These are phyloP conservation scores for Leccinellum rugosiceps DNA, from an alignment of 768 basidiomycete species.

Conservation along the genomic window DNA sequence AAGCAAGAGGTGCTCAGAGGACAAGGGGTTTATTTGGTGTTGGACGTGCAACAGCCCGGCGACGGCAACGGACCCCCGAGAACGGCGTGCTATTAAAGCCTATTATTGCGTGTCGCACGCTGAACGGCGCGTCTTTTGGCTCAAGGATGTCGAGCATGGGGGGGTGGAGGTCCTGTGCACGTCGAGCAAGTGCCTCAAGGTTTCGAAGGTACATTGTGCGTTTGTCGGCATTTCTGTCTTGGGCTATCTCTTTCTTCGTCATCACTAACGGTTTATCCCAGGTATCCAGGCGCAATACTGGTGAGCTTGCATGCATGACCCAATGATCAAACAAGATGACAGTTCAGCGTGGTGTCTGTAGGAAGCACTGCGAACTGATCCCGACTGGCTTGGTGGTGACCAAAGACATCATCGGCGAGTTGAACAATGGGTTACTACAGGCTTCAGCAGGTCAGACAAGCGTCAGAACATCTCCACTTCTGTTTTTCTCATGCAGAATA, in stretches of 20 bases:
- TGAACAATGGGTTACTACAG: constrained; percentile 26
- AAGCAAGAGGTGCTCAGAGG: constrained; percentile 7
- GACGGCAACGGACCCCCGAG: neutral
- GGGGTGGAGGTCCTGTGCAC: constrained; percentile 20
- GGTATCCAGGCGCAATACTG: constrained; percentile 30
- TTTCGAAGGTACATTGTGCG: constrained; percentile 24
- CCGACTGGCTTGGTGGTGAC: constrained; percentile 24
- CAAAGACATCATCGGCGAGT: constrained; percentile 10
- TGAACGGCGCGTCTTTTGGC: constrained; percentile 30
- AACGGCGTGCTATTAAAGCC: constrained; percentile 15
- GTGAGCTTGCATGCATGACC: constrained; percentile 8
- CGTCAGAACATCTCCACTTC: neutral
- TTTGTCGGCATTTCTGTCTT: neutral
- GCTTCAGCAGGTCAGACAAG: constrained; percentile 29
- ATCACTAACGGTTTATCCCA: constrained; percentile 6
- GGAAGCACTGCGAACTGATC: constrained; percentile 32
- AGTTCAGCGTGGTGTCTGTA: neutral
- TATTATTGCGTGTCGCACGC: constrained; percentile 30
- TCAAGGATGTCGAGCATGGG: constrained; percentile 21
- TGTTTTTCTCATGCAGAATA: neutral
- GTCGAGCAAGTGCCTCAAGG: constrained; percentile 17
- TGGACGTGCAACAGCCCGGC: constrained; percentile 10
- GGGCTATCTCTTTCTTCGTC: neutral
- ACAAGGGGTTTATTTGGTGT: constrained; percentile 15
- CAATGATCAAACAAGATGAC: neutral